phyloP scores from a whole-genome alignment of 352 stramenopile genomes.

The Globisporangium spinosum region DNA sequence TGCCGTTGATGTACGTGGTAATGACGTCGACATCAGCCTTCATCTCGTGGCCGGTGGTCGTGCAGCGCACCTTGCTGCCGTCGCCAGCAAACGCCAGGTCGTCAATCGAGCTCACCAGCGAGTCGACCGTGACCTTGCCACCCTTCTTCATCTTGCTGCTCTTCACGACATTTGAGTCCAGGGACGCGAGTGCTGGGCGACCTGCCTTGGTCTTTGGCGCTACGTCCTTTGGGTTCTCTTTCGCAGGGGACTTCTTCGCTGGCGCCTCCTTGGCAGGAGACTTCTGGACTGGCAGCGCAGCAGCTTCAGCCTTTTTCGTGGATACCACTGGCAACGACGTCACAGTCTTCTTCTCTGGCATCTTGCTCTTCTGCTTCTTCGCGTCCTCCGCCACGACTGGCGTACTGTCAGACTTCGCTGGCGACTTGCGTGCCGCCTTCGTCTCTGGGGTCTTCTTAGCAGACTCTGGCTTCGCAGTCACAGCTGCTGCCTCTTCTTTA shows the following conservation, averaged over 20 bases:
- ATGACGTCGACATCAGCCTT: conserved; percentile 52
- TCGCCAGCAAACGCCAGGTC: conserved; percentile 49
- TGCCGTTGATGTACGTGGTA: conserved; percentile 46
- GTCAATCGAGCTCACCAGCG: conserved; percentile 33
- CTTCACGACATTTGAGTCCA: conserved; percentile 19
- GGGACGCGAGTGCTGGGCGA: conserved; percentile 12
- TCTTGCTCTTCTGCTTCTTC: conserved; percentile 9
- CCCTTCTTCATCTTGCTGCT: conserved; percentile 17
- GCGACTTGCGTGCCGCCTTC: conserved; percentile 10
- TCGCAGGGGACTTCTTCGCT: conserved; percentile 19
- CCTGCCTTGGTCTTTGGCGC: conserved; percentile 17
- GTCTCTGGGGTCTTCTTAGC: conserved; percentile 12
- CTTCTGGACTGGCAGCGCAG: conserved; percentile 13
- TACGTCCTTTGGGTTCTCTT: conserved; percentile 15
- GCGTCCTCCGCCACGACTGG: conserved; percentile 2
- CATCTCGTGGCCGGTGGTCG: conserved; percentile 66
- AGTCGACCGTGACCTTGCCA: conserved; percentile 31
- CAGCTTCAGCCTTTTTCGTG: not conserved
- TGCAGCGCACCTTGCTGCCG: conserved; percentile 45
- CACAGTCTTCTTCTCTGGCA: conserved; percentile 16
- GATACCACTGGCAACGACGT: conserved; percentile 9
- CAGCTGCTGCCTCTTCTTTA: not conserved
- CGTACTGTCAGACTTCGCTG: not conserved
- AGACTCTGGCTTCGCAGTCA: conserved; percentile 6
- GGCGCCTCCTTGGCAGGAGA: not conserved